Evolutionary conservation across 2,329 filamentous ascomycete genomes (phyloP).

Genomic region (Trichoderma sp.): DNA sequence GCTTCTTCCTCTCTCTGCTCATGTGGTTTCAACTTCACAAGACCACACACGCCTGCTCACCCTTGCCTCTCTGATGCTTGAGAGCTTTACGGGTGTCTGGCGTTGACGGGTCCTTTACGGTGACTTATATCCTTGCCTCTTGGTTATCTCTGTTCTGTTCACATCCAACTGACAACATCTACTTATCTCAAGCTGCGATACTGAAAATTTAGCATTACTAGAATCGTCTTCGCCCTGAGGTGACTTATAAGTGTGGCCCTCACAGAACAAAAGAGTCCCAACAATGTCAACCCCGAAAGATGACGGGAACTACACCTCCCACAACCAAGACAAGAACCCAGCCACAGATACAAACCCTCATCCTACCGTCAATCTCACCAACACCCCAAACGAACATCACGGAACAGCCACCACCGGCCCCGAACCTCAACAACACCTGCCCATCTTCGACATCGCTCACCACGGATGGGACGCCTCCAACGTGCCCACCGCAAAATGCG

Average conservation of each 20-base stretch:
- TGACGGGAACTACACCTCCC: background rate
- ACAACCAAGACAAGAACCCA: background rate
- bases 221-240: background rate
- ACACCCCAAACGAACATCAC: background rate
- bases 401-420: background rate
- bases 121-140: background rate
- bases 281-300: background rate
- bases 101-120: background rate
- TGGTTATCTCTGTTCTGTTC: no score
- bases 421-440: background rate
- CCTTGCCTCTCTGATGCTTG: background rate
- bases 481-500: constrained; percentile 30
- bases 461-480: constrained; percentile 25
- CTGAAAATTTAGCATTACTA: background rate
- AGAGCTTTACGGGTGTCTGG: background rate
- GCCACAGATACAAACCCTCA: background rate
- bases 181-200: no score
- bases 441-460: constrained; percentile 19
- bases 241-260: background rate
- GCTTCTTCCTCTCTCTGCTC: background rate
- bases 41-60: background rate
- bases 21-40: background rate
- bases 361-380: background rate
- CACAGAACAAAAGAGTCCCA: background rate
- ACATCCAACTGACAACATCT: background rate